A percentile compares a stretch with the other conserved stretches of the same genome.
Evolutionary conservation across 179 eudicot species (phyloP).

Genomic region (Patellifolia procumbens): DNA sequence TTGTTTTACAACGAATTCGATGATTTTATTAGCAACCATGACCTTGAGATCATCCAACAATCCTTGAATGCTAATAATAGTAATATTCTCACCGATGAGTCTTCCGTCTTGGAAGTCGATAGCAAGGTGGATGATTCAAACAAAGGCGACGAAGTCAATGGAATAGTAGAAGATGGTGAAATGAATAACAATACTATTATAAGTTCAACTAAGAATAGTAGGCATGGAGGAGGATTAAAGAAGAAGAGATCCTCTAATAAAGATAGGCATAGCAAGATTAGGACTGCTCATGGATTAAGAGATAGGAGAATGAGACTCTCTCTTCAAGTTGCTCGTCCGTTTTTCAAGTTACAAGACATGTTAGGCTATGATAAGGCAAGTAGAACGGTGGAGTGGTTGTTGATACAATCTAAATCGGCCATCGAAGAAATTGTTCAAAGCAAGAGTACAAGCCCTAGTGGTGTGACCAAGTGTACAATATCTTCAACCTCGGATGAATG

Average conservation of each 20-base stretch:
- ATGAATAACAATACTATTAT: not conserved
- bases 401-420: constrained; percentile 27
- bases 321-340: constrained; percentile 40
- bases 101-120: constrained; percentile 23
- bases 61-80: constrained; percentile 18
- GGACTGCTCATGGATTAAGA: constrained; percentile 44
- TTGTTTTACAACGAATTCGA: constrained; percentile 32
- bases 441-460: constrained; percentile 17
- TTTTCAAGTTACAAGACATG: constrained; percentile 40
- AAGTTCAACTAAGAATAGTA: not conserved
- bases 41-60: constrained; percentile 25
- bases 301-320: constrained; percentile 50
- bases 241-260: constrained; percentile 35
- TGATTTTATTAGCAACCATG: constrained; percentile 21
- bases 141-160: constrained; percentile 17
- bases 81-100: constrained; percentile 20
- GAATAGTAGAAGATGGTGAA: constrained; percentile 21
- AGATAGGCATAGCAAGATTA: constrained; percentile 49
- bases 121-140: constrained; percentile 1
- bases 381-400: constrained; percentile 40
- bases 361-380: constrained; percentile 47
- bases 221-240: not conserved
- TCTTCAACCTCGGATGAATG: constrained; percentile 30
- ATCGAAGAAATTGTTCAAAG: constrained; percentile 28
- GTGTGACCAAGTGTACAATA: constrained; percentile 20